These are phyloP conservation scores for Candida sonorensis DNA, from an alignment of 805 yeast species.

Conservation along the genomic window DNA sequence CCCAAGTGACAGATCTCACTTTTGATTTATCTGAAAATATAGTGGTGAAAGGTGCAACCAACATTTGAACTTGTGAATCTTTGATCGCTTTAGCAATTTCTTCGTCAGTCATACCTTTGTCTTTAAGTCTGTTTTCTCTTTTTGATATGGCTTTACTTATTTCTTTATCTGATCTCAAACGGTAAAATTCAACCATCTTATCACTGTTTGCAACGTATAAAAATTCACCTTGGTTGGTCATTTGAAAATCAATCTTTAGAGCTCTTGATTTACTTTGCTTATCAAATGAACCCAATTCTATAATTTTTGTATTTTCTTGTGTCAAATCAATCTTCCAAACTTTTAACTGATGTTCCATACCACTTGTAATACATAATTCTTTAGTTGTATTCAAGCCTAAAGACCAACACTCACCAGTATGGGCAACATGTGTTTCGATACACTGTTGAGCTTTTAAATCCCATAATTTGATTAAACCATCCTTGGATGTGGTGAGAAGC, in stretches of 20 bases:
- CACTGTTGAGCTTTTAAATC: conserved; percentile 85
- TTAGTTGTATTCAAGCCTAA: conserved; percentile 38
- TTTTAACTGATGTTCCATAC: conserved; percentile 75
- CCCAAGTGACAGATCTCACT: conserved; percentile 65
- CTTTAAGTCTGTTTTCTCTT: conserved; percentile 70
- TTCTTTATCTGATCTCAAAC: conserved; percentile 72
- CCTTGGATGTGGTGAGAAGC: conserved; percentile 74
- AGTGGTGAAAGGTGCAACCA: conserved; percentile 62
- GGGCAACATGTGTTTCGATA: conserved; percentile 91
- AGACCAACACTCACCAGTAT: conserved; percentile 90
- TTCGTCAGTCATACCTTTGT: conserved; percentile 56
- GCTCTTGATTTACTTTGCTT: conserved; percentile 76
- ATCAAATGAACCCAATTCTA: conserved; percentile 59
- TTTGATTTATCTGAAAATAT: conserved; percentile 56
- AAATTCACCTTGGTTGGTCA: conserved; percentile 34
- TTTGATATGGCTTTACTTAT: conserved; percentile 68
- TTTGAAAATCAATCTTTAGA: conserved; percentile 46
- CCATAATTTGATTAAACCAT: conserved; percentile 91
- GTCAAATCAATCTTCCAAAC: conserved; percentile 69
- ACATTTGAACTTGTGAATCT: conserved; percentile 44
- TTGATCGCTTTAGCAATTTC: conserved; percentile 49
- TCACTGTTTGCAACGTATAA: conserved; percentile 76
- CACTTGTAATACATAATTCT: conserved; percentile 56
- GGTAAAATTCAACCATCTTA: conserved; percentile 70
- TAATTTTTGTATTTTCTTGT: conserved; percentile 41